Base-by-base conservation (phyloP, 805 yeast species). In the Allodekkera sacchari region DNA sequence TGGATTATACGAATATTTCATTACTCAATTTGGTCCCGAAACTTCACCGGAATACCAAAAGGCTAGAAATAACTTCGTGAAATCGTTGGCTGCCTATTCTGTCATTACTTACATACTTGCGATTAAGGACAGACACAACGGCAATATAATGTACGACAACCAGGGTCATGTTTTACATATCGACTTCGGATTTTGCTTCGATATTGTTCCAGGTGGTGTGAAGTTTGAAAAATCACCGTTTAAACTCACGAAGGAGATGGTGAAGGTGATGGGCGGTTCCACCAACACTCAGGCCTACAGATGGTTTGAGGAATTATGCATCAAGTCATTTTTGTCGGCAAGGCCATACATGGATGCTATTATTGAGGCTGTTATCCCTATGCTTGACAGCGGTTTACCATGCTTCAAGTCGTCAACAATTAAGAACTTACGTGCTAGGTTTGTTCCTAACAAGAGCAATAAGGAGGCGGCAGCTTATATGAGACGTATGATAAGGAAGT, bases 121-220 rank as follows among this genome's bases (percentile, higher is more conserved):
- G 50, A 84, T 92, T 61, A 94, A 94, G 52, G 99, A 92, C 61
- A 74, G 99, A 50, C 99, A 92, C 59, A 92, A 92, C 59, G 99
- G 99, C 55, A 92, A 92, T 56, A 89, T 92, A 41, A 80, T 92
- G 83, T 84, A 92, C 50, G 98, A 92, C 52, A 84, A 79, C 38
- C 81, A 83, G 48, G 99, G 99, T 5, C 96, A 92, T 53, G 74
- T 94, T 39, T 63, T 94, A 40, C 99, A 92, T 57, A 84, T 94
- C 57, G 99, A 92, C 61, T 92, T 92, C 62, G 99, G 99, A 3
- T 92, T 92, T 68, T 88, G 96, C 48, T 94, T 92, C 54, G 99
- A 92, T 61, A 92, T 92, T 55, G 96, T 84, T 21, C 99, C 99
- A 7, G 99, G 99, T 43, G 98, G 98, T 22, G 96, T 92, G 30